These are phyloP conservation scores for Ephemerocybe angulata DNA, from an alignment of 768 basidiomycete species.

Conservation along the genomic window DNA sequence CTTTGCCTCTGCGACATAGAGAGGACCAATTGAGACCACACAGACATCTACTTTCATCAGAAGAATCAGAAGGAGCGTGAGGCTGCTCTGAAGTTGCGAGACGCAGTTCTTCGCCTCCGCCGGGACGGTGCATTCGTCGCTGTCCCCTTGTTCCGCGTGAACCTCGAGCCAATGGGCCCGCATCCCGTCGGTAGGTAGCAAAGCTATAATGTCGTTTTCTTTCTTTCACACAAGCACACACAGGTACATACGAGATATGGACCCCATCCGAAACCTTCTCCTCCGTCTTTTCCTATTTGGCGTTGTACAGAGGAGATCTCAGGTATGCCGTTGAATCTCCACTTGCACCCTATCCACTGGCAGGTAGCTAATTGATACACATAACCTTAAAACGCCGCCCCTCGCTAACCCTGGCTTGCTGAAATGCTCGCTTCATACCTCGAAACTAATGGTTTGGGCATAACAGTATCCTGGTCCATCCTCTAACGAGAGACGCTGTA, in stretches of 20 bases:
- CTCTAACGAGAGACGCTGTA: slow-evolving; percentile 68
- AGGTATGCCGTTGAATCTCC: slow-evolving; percentile 42
- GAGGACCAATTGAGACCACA: background rate
- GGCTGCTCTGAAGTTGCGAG: slow-evolving; percentile 63
- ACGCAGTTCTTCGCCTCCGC: slow-evolving; percentile 66
- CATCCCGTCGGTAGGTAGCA: slow-evolving; percentile 66
- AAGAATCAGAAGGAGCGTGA: slow-evolving; percentile 57
- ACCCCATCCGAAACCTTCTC: slow-evolving; percentile 70
- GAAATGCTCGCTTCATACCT: background rate
- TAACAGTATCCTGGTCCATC: slow-evolving; percentile 69
- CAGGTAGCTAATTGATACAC: background rate
- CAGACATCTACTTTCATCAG: slow-evolving; percentile 81
- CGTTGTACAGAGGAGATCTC: slow-evolving; percentile 59
- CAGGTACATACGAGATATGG: slow-evolving; percentile 84
- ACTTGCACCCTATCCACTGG: background rate
- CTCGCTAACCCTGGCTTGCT: too few species aligned
- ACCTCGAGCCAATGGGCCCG: slow-evolving; percentile 64
- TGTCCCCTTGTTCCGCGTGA: slow-evolving; percentile 71
- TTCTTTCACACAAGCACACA: background rate
- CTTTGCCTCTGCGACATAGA: background rate
- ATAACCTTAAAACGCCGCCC: background rate
- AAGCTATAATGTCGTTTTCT: background rate
- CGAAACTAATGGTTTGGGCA: background rate
- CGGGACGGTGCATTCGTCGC: slow-evolving; percentile 78
- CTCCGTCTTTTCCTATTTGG: slow-evolving; percentile 74